Evolutionary conservation across 2,329 filamentous ascomycete genomes (phyloP).

Genomic region (Fusarium redolens): DNA sequence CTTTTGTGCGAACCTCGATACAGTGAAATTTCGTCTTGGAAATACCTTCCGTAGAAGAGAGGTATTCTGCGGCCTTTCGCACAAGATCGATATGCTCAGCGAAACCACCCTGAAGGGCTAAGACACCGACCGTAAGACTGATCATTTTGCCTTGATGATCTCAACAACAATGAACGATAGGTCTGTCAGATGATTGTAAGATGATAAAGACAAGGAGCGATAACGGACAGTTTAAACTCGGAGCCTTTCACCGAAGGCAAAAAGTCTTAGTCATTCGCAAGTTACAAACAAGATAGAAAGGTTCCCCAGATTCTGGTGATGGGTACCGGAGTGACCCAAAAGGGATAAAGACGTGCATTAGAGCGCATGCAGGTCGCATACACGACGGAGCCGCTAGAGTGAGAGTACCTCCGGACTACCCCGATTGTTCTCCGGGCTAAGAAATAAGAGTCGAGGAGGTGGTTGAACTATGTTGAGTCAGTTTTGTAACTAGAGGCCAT

Average conservation of each 20-base stretch:
- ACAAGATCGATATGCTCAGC: constrained; percentile 86
- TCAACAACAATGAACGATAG: background rate
- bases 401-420: constrained; percentile 22
- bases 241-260: constrained; percentile 30
- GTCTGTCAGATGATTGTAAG: background rate
- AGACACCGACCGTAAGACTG: constrained; percentile 66
- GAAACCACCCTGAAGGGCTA: constrained; percentile 92
- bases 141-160: constrained; percentile 29
- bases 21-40: constrained; percentile 65
- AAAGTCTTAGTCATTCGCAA: constrained; percentile 17
- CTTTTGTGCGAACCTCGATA: constrained; percentile 81
- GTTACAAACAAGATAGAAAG: background rate
- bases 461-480: constrained; percentile 15
- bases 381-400: constrained; percentile 12
- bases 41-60: constrained; percentile 49
- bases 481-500: background rate
- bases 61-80: constrained; percentile 69
- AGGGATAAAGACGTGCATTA: constrained; percentile 33
- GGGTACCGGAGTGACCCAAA: constrained; percentile 37
- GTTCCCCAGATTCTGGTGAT: constrained; percentile 38
- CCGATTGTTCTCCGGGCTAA: constrained; percentile 15
- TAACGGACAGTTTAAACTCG: constrained; percentile 24
- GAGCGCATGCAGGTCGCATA: constrained; percentile 18
- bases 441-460: background rate
- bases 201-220: constrained; percentile 22